Evolutionary conservation across 331 rosid genomes (phyloP).

Genomic region (Quercus lobata): DNA sequence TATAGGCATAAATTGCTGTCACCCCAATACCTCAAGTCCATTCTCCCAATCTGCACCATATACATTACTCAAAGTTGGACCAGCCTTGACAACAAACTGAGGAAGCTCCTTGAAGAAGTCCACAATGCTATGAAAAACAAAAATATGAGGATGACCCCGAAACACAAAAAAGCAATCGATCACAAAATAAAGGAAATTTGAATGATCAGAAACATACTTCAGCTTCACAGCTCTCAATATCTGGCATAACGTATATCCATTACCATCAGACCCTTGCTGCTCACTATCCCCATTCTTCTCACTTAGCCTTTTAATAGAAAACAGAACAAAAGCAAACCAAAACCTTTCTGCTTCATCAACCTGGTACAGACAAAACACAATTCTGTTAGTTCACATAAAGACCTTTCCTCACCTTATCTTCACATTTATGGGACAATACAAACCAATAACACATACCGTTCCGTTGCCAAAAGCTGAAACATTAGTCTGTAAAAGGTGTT

Average conservation of each 20-base stretch:
- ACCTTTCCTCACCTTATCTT: constrained; percentile 1
- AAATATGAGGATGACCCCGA: constrained; percentile 14
- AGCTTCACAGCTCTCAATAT: constrained; percentile 78
- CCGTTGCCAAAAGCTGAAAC: constrained; percentile 64
- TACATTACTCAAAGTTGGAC: constrained; percentile 54
- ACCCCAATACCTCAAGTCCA: constrained; percentile 69
- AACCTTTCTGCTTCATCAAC: constrained; percentile 82
- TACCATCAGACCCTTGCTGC: constrained; percentile 33
- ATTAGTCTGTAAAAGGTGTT: constrained; percentile 47
- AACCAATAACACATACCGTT: constrained; percentile 36
- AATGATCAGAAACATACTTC: constrained; percentile 56
- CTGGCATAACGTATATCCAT: constrained; percentile 59
- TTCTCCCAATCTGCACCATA: constrained; percentile 90
- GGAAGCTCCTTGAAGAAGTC: constrained; percentile 93
- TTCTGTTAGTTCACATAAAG: constrained; percentile 6
- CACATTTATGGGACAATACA: neutral
- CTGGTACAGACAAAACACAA: constrained; percentile 36
- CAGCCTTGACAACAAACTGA: constrained; percentile 85
- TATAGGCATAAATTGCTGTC: constrained; percentile 3
- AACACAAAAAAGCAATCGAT: constrained; percentile 2
- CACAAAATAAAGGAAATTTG: constrained; percentile 7
- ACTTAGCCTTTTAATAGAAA: constrained; percentile 61
- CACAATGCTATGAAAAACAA: constrained; percentile 49
- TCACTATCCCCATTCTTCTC: too few species aligned
- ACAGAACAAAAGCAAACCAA: constrained; percentile 80